Percentiles rank a stretch among this genome's conserved stretches.
phyloP scores from a whole-genome alignment of 2,329 filamentous ascomycete species.

The Botrytis elliptica region DNA sequence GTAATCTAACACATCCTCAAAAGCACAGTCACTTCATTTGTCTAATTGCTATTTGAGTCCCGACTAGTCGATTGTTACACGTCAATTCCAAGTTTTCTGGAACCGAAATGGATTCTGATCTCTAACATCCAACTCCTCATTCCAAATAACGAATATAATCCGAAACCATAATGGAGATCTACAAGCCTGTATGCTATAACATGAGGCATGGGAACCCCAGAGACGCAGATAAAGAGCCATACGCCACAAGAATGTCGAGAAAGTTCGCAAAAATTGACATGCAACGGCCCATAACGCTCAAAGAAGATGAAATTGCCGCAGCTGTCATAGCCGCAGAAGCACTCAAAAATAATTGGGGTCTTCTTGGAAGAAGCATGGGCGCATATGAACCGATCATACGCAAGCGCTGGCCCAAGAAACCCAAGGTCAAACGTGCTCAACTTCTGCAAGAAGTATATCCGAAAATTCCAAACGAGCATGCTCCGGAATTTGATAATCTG shows the following conservation, averaged over 20 bases:
- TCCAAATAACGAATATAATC: background rate
- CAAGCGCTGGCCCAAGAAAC: background rate
- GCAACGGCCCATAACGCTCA: background rate
- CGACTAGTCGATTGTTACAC: background rate
- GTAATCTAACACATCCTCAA: background rate
- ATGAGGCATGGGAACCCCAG: background rate
- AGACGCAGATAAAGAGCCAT: rapidly evolving
- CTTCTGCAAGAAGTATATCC: background rate
- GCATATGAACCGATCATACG: background rate
- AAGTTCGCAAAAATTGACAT: background rate
- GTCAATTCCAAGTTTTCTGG: background rate
- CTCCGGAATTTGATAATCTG: background rate
- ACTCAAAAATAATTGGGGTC: background rate
- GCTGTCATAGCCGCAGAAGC: background rate
- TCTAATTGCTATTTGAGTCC: background rate
- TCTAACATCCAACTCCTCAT: background rate
- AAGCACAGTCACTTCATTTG: background rate
- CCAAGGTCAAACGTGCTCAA: background rate
- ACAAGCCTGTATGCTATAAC: background rate
- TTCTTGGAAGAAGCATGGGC: background rate
- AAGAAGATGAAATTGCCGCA: background rate
- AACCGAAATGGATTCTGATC: background rate
- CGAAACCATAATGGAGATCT: background rate
- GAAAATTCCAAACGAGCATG: background rate
- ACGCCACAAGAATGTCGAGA: background rate